Evolutionary conservation across 371 early-diverging fungal species (phyloP), one percentile per base, ranked within the genome.

Genomic region (Circinella umbellata): DNA sequence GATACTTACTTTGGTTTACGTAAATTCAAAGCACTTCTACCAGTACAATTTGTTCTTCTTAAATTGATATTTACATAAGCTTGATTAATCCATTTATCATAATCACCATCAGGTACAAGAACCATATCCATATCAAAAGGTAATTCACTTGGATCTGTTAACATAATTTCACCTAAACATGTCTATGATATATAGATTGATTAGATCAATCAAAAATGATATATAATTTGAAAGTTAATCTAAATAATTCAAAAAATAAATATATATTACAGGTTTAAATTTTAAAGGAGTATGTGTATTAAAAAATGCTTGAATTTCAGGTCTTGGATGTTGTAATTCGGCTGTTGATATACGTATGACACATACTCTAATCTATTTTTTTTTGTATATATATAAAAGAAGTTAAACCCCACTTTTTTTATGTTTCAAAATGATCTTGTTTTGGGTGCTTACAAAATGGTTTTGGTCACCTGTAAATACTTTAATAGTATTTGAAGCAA

Each of bases 21-120:
- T 39, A 89, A 80, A 39, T 86, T 87, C n/a, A 90, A 79, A 8
- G 91, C 86, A 54, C 87, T 88, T 55, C 89, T 76, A 7, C 89
- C 88, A 49, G 88, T 88, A 68, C 91, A 90, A 60, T 87, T 88
- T 60, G 86, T 80, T 62, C 88, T 76, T 67, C 88, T 72, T 54
- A 90, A 73, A 49, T 90, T 89, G 70, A 89, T 84, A 66, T 89
- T 90, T 37, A 89, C 79, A 74, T 83, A 86, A 15, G 88, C 88
- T 38, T 85, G 83, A 10, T 76, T 79, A 36, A 86, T 77, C 77
- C 83, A 81, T 15, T 72, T 67, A 51, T 90, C 88, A 71, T 86
- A 89, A 68, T 90, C 88, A 34, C 91, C 89, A 60, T 86, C 84
- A 42, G 89, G 88, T 11, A 90, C 82, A 1, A 86, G 77, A 1